Conservation (phyloP, 495 filamentous ascomycete genomes). For the Cercophora scortea region DNA sequence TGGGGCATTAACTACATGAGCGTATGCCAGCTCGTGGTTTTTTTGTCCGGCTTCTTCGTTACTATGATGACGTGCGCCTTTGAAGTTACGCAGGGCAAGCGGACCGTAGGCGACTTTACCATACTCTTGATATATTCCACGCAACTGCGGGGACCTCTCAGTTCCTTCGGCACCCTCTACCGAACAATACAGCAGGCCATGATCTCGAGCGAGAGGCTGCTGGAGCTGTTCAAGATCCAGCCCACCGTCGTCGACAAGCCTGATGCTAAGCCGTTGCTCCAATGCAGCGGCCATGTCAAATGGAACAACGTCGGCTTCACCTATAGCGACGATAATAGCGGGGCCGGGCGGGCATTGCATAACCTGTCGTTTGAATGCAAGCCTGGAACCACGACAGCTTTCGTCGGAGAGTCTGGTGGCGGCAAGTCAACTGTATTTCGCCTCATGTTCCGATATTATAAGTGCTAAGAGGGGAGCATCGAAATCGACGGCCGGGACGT, state of each 20-base stretch:
- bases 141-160: slow-evolving; percentile 85
- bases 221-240: slow-evolving; percentile 86
- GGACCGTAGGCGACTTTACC: slow-evolving; percentile 71
- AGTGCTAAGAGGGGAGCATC: slow-evolving; percentile 64
- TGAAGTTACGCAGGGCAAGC: slow-evolving; percentile 68
- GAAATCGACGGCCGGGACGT: slow-evolving; percentile 76
- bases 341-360: slow-evolving; percentile 72
- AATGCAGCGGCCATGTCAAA: slow-evolving; percentile 67
- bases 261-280: slow-evolving; percentile 39
- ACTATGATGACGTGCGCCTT: slow-evolving; percentile 42
- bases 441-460: slow-evolving; percentile 88
- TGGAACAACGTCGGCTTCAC: slow-evolving; percentile 81
- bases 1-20: slow-evolving; percentile 86
- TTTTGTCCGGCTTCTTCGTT: slow-evolving; percentile 32
- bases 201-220: slow-evolving; percentile 87
- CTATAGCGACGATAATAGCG: slow-evolving; percentile 50
- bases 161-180: slow-evolving; percentile 96
- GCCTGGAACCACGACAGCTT: slow-evolving; percentile 83
- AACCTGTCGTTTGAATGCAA: slow-evolving; percentile 69
- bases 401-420: slow-evolving; percentile 90
- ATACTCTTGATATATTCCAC: slow-evolving; percentile 79
- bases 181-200: slow-evolving; percentile 84
- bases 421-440: slow-evolving; percentile 94
- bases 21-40: slow-evolving; percentile 70
- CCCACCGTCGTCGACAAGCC: slow-evolving; percentile 70